Base-by-base conservation (phyloP, 2,329 filamentous ascomycete genomes). In the Neofusicoccum cordaticola region DNA sequence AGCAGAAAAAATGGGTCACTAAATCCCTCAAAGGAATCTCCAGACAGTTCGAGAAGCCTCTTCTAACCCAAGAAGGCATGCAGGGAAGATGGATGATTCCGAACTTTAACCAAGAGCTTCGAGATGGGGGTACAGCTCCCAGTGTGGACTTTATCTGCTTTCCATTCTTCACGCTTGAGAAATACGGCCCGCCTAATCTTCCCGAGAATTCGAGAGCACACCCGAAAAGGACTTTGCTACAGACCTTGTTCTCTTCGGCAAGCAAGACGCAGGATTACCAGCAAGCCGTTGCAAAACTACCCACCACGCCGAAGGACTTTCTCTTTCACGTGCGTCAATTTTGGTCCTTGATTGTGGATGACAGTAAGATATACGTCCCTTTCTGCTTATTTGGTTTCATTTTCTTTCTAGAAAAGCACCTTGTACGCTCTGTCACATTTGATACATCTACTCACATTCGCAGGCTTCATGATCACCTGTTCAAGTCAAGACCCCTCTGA, bases 81-180 rank as follows among this genome's bases (percentile, higher is more conserved):
- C 56, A 60, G 31, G 56, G 56, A 13, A 35, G 42, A 35, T 60
- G 42, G 41, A 60, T 60, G 56, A 60, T 60, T 13, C 41, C 56
- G 12, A 60, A 60, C 17, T 60, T 60, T 13, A 31, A 60, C 22
- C 56, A 60, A 15, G 56, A 60, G 56, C 44, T 60, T 17, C 41
- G 34, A 27, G 56, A 60, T 19, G 31, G 27, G 9, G 37, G 6
- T 3, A 35, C 11, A 2, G 41, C 27, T 15, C 56, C 56, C 9
- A 47, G 27, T 8, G 42, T 60, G 9, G 27, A 19, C 37, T 60
- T 60, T n/a, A 31, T 60, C 22, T 60, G 56, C 17, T 35, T 60
- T 19, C 56, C 56, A 2, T 60, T 19, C 39, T 60, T 60, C 31
- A 47, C 41, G 2, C 42, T 60, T 8, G 56, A 60, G 56, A 60